phyloP scores from a whole-genome alignment of 1,284 basidiomycete genomes.

The Filobasidium uniguttulatum region DNA sequence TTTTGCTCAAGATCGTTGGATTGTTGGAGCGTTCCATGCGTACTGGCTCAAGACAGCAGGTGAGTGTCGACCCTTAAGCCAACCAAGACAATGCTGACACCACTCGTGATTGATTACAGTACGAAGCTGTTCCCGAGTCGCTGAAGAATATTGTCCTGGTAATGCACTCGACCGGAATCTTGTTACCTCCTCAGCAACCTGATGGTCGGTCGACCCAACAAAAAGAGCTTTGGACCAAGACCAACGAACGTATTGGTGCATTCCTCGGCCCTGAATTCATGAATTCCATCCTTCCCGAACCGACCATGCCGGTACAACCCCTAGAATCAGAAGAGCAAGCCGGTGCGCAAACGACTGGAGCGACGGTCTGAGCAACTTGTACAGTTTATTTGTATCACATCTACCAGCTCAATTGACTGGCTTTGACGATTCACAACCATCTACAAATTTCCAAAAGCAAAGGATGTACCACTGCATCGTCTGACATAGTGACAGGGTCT shows the following conservation, averaged over 20 bases:
- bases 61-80: conserved; percentile 39
- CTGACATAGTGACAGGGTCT: no score
- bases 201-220: background rate
- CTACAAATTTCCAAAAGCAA: no score
- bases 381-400: no score
- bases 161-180: conserved; percentile 75
- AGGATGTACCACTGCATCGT: no score
- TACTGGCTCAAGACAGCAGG: conserved; percentile 69
- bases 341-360: no score
- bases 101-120: conserved; percentile 40
- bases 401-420: no score
- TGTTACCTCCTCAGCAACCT: conserved; percentile 49
- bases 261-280: conserved; percentile 78
- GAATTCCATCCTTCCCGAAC: conserved; percentile 38
- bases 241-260: conserved; percentile 66
- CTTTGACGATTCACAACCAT: no score
- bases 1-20: conserved; percentile 89
- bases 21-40: conserved; percentile 80
- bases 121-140: conserved; percentile 88
- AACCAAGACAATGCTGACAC: conserved; percentile 1
- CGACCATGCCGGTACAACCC: conserved; percentile 34
- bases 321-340: no score
- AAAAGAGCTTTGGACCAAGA: conserved; percentile 57
- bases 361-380: no score
- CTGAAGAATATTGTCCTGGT: conserved; percentile 94